phyloP scores from a whole-genome alignment of 495 filamentous ascomycete species.

The Penicillium manginii region DNA sequence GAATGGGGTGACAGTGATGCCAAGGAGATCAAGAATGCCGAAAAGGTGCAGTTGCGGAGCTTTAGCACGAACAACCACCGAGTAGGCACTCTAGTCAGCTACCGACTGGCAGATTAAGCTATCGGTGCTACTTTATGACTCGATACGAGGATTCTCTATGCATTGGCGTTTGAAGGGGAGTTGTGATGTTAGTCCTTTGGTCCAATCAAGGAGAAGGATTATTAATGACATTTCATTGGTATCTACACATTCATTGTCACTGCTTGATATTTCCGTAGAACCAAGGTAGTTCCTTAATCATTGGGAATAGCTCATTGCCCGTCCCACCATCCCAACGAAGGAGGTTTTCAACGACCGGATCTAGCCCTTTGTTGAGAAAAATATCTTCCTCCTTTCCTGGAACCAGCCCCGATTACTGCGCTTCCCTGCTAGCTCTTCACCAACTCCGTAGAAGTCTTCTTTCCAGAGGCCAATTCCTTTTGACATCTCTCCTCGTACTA shows the following conservation, averaged over 20 bases:
- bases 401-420: slow-evolving; percentile 47
- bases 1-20: slow-evolving; percentile 99
- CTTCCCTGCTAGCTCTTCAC: slow-evolving; percentile 39
- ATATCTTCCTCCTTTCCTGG: slow-evolving; percentile 28
- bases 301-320: slow-evolving; percentile 41
- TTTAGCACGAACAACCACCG: slow-evolving; percentile 93
- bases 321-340: slow-evolving; percentile 43
- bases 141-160: slow-evolving; percentile 25
- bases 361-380: slow-evolving; percentile 32
- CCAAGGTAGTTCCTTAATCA: slow-evolving; percentile 46
- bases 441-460: slow-evolving; percentile 49
- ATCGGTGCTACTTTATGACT: slow-evolving; percentile 16
- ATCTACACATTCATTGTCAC: slow-evolving; percentile 3
- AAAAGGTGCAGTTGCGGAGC: slow-evolving; percentile 92
- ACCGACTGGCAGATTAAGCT: slow-evolving; percentile 59
- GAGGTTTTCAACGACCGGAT: slow-evolving; percentile 38
- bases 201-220: slow-evolving; percentile 1
- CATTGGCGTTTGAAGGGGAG: slow-evolving; percentile 36
- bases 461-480: slow-evolving; percentile 50
- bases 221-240: slow-evolving; percentile 17
- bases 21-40: slow-evolving; percentile 94
- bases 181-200: slow-evolving; percentile 5
- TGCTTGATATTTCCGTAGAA: slow-evolving; percentile 15
- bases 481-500: slow-evolving; percentile 45
- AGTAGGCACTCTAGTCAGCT: slow-evolving; percentile 94